Evolutionary conservation across 768 basidiomycete species (phyloP), one percentile per base, ranked within the genome.

Genomic region (Pisolithus tinctorius): DNA sequence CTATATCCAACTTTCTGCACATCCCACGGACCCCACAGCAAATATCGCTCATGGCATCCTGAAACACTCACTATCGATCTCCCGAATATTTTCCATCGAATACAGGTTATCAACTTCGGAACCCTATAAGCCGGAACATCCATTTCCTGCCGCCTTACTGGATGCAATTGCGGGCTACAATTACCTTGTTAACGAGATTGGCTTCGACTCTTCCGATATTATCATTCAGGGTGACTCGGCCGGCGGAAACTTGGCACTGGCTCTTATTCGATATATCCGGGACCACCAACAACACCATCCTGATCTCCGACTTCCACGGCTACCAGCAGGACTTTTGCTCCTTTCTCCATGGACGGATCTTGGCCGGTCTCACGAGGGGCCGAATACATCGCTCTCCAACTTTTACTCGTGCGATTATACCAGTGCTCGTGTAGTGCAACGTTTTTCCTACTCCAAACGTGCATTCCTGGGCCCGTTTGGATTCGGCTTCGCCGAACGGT

Each of bases 121-220:
- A 16, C 66, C 75, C 6, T 57, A 62, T 46, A 29, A 47, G 4
- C 34, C 58, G 6, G 43, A 58, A 1, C 67, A 75, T 17, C 65
- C 79, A 0, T 83, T 81, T 62, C 81, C 82, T 1, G 71, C 78
- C 0, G 74, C 76, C 0, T 65, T 83, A 1, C 51, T 82, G 16
- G 82, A 83, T 57, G 75, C 69, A 2, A 43, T 81, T 9, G 71
- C 77, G 0, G 78, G 74, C 3, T 82, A 79, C 53, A 44, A 66
- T 10, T 78, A 82, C 66, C 74, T 83, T 25, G 62, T 78, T 27
- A 57, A 73, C 13, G 58, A 53, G 13, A 59, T 76, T 29, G 70
- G 72, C 0, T 76, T 80, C 59, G 46, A 55, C 4, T 70, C 79
- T 1, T 23, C 50, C 20, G 64, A 77, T 48, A 72, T 83, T 50